phyloP scores from a whole-genome alignment of 148 eudicot species.

The Rhododendron molle region DNA sequence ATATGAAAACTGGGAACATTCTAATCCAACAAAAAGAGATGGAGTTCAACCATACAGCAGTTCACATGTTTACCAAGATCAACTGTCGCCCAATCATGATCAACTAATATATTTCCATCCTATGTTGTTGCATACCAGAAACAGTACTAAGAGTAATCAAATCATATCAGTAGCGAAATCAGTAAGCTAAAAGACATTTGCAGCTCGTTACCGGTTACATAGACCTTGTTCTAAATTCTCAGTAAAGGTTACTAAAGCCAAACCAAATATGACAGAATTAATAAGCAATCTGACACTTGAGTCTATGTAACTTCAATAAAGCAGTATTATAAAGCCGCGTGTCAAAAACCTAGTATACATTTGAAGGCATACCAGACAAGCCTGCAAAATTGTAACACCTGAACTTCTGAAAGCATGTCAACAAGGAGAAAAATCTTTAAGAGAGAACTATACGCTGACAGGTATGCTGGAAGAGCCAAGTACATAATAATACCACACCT shows the following conservation, averaged over 20 bases:
- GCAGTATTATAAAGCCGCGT: neutral
- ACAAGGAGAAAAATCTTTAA: neutral
- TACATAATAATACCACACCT: too few species aligned
- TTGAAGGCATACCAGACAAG: neutral
- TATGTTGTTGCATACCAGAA: neutral
- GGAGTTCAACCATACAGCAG: slow-evolving; percentile 4
- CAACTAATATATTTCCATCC: neutral
- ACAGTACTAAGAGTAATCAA: neutral
- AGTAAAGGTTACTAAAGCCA: too few species aligned
- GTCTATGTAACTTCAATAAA: neutral
- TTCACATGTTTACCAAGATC: neutral
- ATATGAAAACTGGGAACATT: neutral
- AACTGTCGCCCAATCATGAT: neutral
- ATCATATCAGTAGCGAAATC: neutral
- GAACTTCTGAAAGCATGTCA: neutral
- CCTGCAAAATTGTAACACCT: neutral
- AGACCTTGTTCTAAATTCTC: too few species aligned
- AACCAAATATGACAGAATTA: neutral
- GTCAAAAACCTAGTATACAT: neutral
- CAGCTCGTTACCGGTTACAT: neutral
- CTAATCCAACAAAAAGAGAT: neutral
- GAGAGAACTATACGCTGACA: neutral
- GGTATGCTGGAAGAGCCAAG: neutral
- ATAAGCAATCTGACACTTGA: neutral
- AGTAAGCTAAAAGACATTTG: neutral